Evolutionary conservation across 1,284 basidiomycete genomes (phyloP), one percentile per base, ranked within the genome.

Genomic region (Malassezia sympodialis): DNA sequence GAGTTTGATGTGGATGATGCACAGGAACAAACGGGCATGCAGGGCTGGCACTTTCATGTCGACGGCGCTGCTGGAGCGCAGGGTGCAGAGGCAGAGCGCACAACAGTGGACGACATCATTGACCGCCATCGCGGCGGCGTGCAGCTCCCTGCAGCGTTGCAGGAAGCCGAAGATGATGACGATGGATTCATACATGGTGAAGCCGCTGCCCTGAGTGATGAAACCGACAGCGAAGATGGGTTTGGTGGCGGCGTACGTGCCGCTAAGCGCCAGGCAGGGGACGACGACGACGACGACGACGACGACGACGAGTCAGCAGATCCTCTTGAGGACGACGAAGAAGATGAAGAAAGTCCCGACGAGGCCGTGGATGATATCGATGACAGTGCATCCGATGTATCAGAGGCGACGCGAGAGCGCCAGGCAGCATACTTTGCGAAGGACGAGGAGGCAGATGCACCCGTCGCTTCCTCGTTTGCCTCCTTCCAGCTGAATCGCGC

Each of bases 401-500:
- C 45, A 8, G 55, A 57, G 23, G 34, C 30, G 4, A 39, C 44
- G 14, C 34, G 28, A 7, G 49, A 47, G 19, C 55, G 65, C 40
- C 72, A 73, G 40, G 66, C 64, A 8, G 70, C 69, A 30, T 74
- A 63, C 60, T 74, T 74, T 56, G 68, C 72, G 30, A 35, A 49
- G 12, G 28, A 40, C 10, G 39, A 42, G 27, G 24, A 34, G 8
- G 19, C 39, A 4, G 49, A 39, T 8, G 42, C 64, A 15, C 56
- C 61, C 23, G 60, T 70, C 32, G 37, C 69, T 1, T 23, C 46
- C 3, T 69, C 88, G 1, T 93, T 94, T 76, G 77, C 86, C 17
- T 81, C 83, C 26, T 87, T 91, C 83, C 87, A 87, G 72, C 82
- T 96, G 43, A 91, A 89, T 1, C 85, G 90, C 30, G 88, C 88